Evolutionary conservation across 2,329 filamentous ascomycete species (phyloP), one percentile per base, ranked within the genome.

Genomic region (Scorias spongiosa): DNA sequence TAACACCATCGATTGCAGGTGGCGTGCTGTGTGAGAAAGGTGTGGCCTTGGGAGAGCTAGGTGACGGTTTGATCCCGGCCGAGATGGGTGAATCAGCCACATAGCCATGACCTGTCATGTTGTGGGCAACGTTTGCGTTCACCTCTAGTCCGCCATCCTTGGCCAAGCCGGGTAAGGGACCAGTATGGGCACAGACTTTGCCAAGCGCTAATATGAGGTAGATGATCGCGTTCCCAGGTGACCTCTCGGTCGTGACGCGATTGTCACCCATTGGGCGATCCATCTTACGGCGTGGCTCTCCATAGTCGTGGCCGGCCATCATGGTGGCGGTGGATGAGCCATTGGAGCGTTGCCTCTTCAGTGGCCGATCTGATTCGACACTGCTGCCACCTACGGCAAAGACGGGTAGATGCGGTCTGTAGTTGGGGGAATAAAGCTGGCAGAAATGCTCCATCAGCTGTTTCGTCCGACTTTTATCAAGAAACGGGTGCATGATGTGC

Each of bases 181-280:
- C 57, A 39, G 66, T 65, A 46, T 71, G 64, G 46, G 70, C 62
- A 54, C 84, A 89, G 10, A 96, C 82, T 56, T 86, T 87, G 14
- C 91, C 91, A 5, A 98, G 66, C 0, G 89, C 89, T 43, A 96
- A 70, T 1, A 94, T 77, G 3, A 89, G 70, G 2, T 95, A 71
- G 1, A 95, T 76, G 34, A 96, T 71, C 0, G 87, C 87, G 51
- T 84, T 93, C 43, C 79, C 74, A 12, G 91, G 78, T 7, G 81
- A 85, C 42, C 80, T 70, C 51, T 72, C 74, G 2, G 76, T 51
- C 7, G 48, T 5, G 11, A 40, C 18, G 9, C 32, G 32, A 36
- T 12, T 12, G 12, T 20, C 42, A 20, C 26, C 12, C 34, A 18
- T 52, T 10, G 46, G 54, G 18, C 52, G 51, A 42, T 49, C 51